Percentiles rank a stretch among this genome's conserved stretches.
Evolutionary conservation across 352 stramenopile species (phyloP).

Genomic region (Aphanomyces euteiches): DNA sequence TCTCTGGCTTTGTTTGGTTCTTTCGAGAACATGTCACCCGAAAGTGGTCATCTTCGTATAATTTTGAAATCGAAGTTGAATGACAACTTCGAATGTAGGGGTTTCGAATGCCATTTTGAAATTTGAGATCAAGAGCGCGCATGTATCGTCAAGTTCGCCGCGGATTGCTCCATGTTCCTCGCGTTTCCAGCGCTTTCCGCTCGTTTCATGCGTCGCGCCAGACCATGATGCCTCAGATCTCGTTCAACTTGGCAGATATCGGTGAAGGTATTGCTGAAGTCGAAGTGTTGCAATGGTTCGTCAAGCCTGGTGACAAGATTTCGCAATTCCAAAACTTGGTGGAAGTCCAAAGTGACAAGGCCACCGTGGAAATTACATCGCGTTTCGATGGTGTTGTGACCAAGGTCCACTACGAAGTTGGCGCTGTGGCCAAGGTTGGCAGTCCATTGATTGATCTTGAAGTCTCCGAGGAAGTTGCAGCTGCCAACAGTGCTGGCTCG

Average conservation of each 20-base stretch:
- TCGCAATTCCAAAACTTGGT: conserved; percentile 97
- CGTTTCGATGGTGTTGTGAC: conserved; percentile 94
- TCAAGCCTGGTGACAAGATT: conserved; percentile 87
- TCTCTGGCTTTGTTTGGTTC: too few relatives aligned
- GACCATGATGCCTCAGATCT: conserved; percentile 61
- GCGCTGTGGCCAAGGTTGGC: conserved; percentile 95
- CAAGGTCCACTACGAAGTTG: conserved; percentile 89
- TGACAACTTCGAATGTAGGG: conserved; percentile 6
- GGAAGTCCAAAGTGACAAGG: conserved; percentile 98
- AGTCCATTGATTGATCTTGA: conserved; percentile 91
- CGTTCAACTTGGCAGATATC: conserved; percentile 95
- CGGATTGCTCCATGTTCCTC: conserved; percentile 7
- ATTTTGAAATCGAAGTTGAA: conserved; percentile 14
- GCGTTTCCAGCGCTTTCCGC: background rate
- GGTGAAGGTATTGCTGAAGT: conserved; percentile 98
- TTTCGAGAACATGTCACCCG: too few relatives aligned
- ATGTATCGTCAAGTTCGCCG: conserved; percentile 23
- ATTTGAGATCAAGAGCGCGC: conserved; percentile 12
- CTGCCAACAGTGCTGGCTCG: conserved; percentile 24
- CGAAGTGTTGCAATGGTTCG: conserved; percentile 97
- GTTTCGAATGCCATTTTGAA: conserved; percentile 22
- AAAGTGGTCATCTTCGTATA: too few relatives aligned
- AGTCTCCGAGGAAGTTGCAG: conserved; percentile 62
- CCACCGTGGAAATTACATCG: conserved; percentile 97
- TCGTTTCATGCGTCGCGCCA: conserved; percentile 46